Conservation (phyloP, 768 basidiomycete species). For the Lanmaoa pseudosensibilis region DNA sequence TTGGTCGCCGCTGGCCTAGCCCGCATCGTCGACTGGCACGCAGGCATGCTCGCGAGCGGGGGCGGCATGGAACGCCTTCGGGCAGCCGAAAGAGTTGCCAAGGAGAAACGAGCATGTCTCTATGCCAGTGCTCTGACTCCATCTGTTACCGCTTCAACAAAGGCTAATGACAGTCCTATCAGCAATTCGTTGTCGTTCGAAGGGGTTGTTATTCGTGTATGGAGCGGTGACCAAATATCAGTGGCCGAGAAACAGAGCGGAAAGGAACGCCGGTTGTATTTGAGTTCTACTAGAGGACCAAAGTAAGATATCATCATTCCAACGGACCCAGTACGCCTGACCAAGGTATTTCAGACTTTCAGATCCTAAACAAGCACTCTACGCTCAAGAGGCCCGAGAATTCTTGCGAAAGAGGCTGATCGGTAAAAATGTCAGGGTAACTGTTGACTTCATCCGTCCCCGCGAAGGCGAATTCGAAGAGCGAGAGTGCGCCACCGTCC, state of each 20-base stretch:
- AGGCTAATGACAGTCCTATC: slow-evolving; percentile 46
- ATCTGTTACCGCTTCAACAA: slow-evolving; percentile 38
- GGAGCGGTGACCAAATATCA: slow-evolving; percentile 91
- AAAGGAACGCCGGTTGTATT: slow-evolving; percentile 79
- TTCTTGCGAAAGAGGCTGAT: slow-evolving; percentile 90
- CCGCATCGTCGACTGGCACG: slow-evolving; percentile 95
- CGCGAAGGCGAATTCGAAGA: slow-evolving; percentile 93
- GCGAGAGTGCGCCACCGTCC: slow-evolving; percentile 87
- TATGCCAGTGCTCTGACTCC: slow-evolving; percentile 57
- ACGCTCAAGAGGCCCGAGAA: slow-evolving; percentile 90
- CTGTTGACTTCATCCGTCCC: slow-evolving; percentile 87
- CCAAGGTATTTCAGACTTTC: slow-evolving; percentile 52
- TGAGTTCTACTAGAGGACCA: slow-evolving; percentile 86
- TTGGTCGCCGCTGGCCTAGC: slow-evolving; percentile 84
- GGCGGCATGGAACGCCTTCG: slow-evolving; percentile 90
- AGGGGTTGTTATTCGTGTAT: slow-evolving; percentile 79
- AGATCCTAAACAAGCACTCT: slow-evolving; percentile 83
- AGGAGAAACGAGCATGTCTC: slow-evolving; percentile 68
- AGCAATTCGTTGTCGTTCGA: slow-evolving; percentile 64
- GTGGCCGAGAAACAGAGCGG: slow-evolving; percentile 69
- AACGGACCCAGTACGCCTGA: background rate
- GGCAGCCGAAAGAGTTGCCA: slow-evolving; percentile 77
- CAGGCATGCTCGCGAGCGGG: slow-evolving; percentile 82
- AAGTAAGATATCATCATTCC: slow-evolving; percentile 49
- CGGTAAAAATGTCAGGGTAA: slow-evolving; percentile 82